Base-by-base conservation (phyloP, 331 rosid species). In the Acacia pycnantha region DNA sequence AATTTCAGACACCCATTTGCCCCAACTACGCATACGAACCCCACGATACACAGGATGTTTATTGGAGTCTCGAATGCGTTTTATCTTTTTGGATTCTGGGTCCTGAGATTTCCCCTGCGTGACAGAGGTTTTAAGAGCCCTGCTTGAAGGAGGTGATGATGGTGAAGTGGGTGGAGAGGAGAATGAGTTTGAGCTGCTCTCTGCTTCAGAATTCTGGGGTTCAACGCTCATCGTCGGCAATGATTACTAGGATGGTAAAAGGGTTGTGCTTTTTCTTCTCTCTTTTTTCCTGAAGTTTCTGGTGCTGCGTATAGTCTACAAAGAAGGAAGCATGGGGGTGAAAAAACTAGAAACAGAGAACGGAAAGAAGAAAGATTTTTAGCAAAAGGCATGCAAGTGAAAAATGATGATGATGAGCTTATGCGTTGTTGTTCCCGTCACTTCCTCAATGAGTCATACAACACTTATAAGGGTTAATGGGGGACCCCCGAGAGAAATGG, bases 1-100 rank as follows among this genome's bases (percentile, higher is more conserved):
- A 77, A 96, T 96, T 88, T 96, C 99, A 0, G 99, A 96, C 13
- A 96, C 99, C 99, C 99, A 96, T 85, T 96, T 96, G 0, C 99
- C 99, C 99, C 99, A 96, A 35, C 84, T 94, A 1, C 99, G 66
- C 99, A 94, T 96, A 0, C 99, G 89, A 1, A 96, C 99, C 0
- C 99, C 99, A 0, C 98, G 82, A 79, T 94, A 96, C 21, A 87
- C 74, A 0, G 98, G 92, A 82, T 88, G 93, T 12, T 80, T 91
- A 87, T 83, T 83, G 4, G 96, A 73, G 77, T 91, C 92, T 21
- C 97, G 58, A 48, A 31, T 88, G n/a, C 93, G 88, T 48, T 92
- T 94, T 16, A 24, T 64, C 44, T 82, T 87, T 31, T 56, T 74
- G 5, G 81, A 29, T 0, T 74, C 75, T 9, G 82, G 51, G 29